Conservation (phyloP, 129 eudicot species). For the Oenanthe sinensis region DNA sequence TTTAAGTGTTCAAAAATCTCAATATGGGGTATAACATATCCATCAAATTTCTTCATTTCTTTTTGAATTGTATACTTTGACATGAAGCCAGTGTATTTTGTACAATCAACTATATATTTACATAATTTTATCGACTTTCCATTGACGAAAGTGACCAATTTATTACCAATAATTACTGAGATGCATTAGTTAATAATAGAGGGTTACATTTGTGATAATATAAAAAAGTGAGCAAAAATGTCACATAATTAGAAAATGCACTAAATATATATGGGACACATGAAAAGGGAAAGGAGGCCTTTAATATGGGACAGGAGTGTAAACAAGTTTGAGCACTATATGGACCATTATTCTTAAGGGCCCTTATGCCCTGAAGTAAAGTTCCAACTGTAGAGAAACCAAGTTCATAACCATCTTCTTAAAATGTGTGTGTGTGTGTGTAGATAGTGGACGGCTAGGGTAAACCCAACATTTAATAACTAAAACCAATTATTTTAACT, state of each 20-base stretch:
- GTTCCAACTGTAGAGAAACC: not conserved
- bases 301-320: not conserved
- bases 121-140: too few relatives aligned
- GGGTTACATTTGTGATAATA: not conserved
- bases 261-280: not conserved
- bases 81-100: too few relatives aligned
- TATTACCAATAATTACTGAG: too few relatives aligned
- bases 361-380: not conserved
- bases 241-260: not conserved
- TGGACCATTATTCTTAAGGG: not conserved
- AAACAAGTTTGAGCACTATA: not conserved
- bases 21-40: too few relatives aligned
- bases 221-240: not conserved
- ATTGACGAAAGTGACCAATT: not conserved
- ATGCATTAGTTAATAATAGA: too few relatives aligned
- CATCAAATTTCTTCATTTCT: too few relatives aligned
- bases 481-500: not conserved
- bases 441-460: not conserved
- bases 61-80: too few relatives aligned
- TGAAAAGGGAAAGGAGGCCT: not conserved
- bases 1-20: too few relatives aligned
- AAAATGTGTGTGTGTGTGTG: not conserved
- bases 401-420: not conserved
- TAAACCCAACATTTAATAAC: not conserved
- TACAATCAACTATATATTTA: too few relatives aligned